Base-by-base conservation (phyloP, 2,329 filamentous ascomycete species). In the Aspergillus aculeatus region DNA sequence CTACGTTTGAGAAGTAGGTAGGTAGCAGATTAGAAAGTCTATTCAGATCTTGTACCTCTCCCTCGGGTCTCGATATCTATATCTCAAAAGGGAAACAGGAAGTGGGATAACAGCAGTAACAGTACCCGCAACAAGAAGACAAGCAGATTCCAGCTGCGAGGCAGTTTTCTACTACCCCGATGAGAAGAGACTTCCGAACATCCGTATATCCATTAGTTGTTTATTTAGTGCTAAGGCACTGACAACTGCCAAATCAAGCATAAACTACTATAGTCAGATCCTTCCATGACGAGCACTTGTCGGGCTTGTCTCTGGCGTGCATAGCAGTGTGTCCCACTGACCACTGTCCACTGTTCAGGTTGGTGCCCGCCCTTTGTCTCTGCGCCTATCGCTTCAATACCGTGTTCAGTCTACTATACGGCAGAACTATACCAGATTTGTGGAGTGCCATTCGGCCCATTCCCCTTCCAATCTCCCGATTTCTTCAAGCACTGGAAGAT, bases 371-470 rank as follows among this genome's bases (percentile, higher is more conserved):
- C 9, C 38, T 44, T 5, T 7, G 14, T 19, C 38, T 31, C 19
- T 53, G 51, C 23, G 41, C 14, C 51, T 21, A 53, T 53, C 51
- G 26, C 23, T 53, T 31, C 52, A 44, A 54, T 54, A 54, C 52
- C 38, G 52, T 16, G 38, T 7, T 47, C 41, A 54, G 38, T 54
- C 52, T 23, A 23, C 23, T 29, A 44, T 47, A 47, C 52, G 29
- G 31, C 26, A 31, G 38, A 47, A 29, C 52, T 29, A 44, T 44
- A 16, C 38, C 38, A 44, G 38, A 48, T 55, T 55, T 55, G 41
- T 47, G 53, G 47, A 14, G 38, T 55, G 5, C 41, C 53, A 55
- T 32, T 55, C 11, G 32, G 21, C 26, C 31, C 24, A 47, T 47
- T 47, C 53, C 19, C 19, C 31, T 55, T 23, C 26, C 47, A 31